Base-by-base conservation (phyloP, 2,329 filamentous ascomycete species). In the Coniochaeta sp. region DNA sequence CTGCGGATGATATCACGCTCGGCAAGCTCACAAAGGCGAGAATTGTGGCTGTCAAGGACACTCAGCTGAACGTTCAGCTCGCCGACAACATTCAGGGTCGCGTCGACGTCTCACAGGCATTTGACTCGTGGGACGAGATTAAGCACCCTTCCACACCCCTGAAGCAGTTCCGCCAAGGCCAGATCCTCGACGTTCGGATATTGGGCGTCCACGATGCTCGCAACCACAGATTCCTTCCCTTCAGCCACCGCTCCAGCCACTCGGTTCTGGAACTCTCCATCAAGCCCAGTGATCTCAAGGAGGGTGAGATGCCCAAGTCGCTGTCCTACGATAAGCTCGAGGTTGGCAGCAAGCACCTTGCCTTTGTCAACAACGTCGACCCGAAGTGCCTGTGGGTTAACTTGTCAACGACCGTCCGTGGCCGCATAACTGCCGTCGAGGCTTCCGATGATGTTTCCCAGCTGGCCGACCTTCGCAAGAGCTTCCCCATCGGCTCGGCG, bases 401-500 rank as follows among this genome's bases (percentile, higher is more conserved):
- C 63, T 71, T 99, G 20, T 90, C 91, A 1, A 91, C 94, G 6
- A 89, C 86, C 50, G 84, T 99, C 14, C 85, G 91, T 53, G 94
- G 94, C 52, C 83, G 91, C 49, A 82, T 99, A 52, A 83, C 83
- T 51, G 79, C 87, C 55, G 83, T 94, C 66, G 91, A 97, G 63
- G 82, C 94, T 8, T 91, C 90, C 0, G 89, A 96, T 61, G 91
- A 97, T 65, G 72, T 95, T 46, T 87, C 90, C 7, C 77, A 88
- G 51, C 74, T 96, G 31, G 81, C 85, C 28, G 82, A 96, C 60
- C 71, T 96, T 3, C 78, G 83, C 47, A 78, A 81, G 56, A 88
- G 89, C 67, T 97, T 95, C 67, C 92, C 94, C 0, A 68, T 96
- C 33, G 94, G 94, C n/a, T 94, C 87, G 45, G 94, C 91, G 5